Percentiles rank a stretch among this genome's conserved stretches.
Conservation (phyloP, 139 green algal species). For the Chlorella sp. region DNA sequence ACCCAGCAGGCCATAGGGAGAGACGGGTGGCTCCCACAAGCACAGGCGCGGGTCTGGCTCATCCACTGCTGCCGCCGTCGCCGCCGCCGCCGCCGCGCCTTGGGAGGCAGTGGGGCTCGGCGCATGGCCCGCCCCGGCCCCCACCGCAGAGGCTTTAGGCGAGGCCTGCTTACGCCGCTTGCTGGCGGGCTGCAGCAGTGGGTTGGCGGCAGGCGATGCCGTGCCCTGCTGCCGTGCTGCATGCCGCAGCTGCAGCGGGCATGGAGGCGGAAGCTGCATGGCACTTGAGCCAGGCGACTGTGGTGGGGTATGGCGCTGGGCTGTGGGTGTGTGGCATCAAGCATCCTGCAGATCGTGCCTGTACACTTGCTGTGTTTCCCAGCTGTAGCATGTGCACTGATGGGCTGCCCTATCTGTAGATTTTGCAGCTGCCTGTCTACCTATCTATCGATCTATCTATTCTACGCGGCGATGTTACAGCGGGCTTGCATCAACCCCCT, state of each 20-base stretch:
- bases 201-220: neutral
- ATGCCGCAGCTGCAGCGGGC: slow-evolving; percentile 5
- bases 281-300: too few species aligned
- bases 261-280: neutral
- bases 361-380: too few species aligned
- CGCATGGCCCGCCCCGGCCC: neutral
- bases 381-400: too few species aligned
- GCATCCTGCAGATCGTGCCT: too few species aligned
- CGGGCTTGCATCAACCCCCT: too few species aligned
- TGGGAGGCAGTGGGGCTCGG: neutral
- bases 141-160: neutral
- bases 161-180: slow-evolving; percentile 15
- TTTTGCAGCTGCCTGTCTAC: too few species aligned
- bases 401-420: too few species aligned
- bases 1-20: slow-evolving; percentile 76
- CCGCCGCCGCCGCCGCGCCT: neutral
- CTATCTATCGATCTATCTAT: too few species aligned
- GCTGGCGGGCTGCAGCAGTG: neutral
- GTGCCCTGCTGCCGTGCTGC: slow-evolving; percentile 3
- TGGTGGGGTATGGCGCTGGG: too few species aligned
- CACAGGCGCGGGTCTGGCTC: slow-evolving; percentile 47
- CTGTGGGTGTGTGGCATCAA: too few species aligned
- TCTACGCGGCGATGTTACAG: too few species aligned
- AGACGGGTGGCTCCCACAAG: slow-evolving; percentile 76
- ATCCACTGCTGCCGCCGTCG: neutral